Evolutionary conservation across 1,284 basidiomycete species (phyloP), one percentile per base, ranked within the genome.

Genomic region (Takashimella tepidaria): DNA sequence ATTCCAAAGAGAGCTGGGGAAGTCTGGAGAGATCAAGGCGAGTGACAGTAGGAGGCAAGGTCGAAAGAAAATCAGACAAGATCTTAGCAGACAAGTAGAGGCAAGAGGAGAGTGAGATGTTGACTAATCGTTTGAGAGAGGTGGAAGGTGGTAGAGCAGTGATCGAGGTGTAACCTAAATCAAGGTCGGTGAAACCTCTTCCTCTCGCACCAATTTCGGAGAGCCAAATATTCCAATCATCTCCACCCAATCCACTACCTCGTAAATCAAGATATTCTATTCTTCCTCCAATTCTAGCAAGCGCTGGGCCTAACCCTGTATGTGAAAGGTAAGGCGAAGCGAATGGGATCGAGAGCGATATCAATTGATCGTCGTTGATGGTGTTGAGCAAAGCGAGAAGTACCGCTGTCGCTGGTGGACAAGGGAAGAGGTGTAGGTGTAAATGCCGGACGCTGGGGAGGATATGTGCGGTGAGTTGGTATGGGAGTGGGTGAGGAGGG

Each of bases 91-190:
- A 53, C 3, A 72, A 47, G 4, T 45, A 46, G n/a, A 52, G 31
- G 48, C 68, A 72, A 3, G 59, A 62, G 0, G 60, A 52, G 19
- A 72, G 53, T 1, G 58, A 59, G 13, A 72, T 52, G 3, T 40
- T 41, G 20, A 49, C 43, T 10, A 71, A 51, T 12, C 50, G 40
- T 3, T 37, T 8, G 24, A 59, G 62, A 1, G 43, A 26, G 2
- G 24, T 19, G 0, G 40, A 12, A 1, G 3, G 21, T 2, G 62
- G 64, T 16, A 68, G 53, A 2, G 55, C n/a, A 3, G 60, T 51
- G 45, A 72, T 69, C 16, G 41, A 37, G 13, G 65, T 72, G 37
- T 60, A 62, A 1, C 63, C 59, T 20, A 70, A 47, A 51, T 70
- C 64, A 25, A 70, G 54, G 3, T 61, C 50, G 19, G 41, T 41